A percentile compares a stretch with the other conserved stretches of the same genome.
These are phyloP conservation scores for Fusarium tjaetaba DNA, from an alignment of 2,329 filamentous ascomycete species.

Conservation along the genomic window DNA sequence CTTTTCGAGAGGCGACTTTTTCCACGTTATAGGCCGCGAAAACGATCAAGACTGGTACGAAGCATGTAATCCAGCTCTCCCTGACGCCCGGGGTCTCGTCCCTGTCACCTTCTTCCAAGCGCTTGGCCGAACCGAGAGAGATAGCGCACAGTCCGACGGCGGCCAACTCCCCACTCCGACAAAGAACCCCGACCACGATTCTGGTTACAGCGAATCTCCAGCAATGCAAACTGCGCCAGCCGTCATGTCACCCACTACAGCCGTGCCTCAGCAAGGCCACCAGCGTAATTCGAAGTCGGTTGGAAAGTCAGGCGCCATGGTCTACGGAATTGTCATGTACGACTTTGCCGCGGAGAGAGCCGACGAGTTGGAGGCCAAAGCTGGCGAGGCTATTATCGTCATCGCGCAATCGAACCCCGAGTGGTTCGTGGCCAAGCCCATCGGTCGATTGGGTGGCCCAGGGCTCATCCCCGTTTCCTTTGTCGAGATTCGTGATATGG, in stretches of 20 bases:
- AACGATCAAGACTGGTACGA: conserved; percentile 98
- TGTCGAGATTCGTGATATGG: conserved; percentile 95
- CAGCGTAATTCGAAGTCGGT: conserved; percentile 60
- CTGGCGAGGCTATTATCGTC: conserved; percentile 96
- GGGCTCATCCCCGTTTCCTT: conserved; percentile 96
- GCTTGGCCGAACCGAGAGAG: conserved; percentile 89
- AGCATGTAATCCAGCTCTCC: conserved; percentile 92
- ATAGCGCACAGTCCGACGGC: conserved; percentile 78
- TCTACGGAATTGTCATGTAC: conserved; percentile 97
- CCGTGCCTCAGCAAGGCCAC: conserved; percentile 48
- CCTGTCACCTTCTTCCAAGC: conserved; percentile 94
- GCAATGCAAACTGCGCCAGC: conserved; percentile 43
- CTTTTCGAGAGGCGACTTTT: conserved; percentile 96
- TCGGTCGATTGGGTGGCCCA: conserved; percentile 92
- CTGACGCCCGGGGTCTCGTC: conserved; percentile 87
- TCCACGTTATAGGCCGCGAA: conserved; percentile 96
- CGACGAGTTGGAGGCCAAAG: conserved; percentile 96
- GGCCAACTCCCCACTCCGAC: conserved; percentile 57
- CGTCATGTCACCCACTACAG: conserved; percentile 19
- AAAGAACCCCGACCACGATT: conserved; percentile 84
- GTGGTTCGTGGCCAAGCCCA: conserved; percentile 99
- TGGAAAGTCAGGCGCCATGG: conserved; percentile 78
- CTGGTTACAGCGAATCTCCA: conserved; percentile 71
- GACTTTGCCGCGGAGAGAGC: conserved; percentile 94
- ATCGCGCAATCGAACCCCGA: conserved; percentile 98